These are phyloP conservation scores for Fremontodendron californicum DNA, from an alignment of 345 rosid species.

Conservation along the genomic window DNA sequence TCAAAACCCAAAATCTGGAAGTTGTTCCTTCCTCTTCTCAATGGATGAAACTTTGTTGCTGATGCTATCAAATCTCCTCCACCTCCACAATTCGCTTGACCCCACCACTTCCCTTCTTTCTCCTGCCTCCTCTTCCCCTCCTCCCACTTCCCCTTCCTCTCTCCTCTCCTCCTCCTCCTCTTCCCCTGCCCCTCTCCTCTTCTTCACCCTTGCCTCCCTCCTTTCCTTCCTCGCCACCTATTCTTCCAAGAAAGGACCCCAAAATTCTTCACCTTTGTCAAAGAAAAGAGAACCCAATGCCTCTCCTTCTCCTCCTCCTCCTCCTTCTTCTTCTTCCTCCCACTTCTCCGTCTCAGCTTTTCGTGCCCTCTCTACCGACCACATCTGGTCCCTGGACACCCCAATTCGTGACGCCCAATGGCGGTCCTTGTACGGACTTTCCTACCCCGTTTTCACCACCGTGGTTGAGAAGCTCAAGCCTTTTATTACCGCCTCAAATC, in stretches of 20 bases:
- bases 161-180: slow-evolving; percentile 35
- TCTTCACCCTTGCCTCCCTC: slow-evolving; percentile 52
- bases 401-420: slow-evolving; percentile 91
- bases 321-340: slow-evolving; percentile 35
- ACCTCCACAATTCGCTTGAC: slow-evolving; percentile 81
- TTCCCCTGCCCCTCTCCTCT: slow-evolving; percentile 49
- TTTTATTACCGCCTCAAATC: slow-evolving; percentile 77
- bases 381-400: slow-evolving; percentile 77
- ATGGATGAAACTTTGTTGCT: slow-evolving; percentile 87
- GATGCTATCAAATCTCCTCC: slow-evolving; percentile 85
- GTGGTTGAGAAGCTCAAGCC: slow-evolving; percentile 91
- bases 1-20: neutral
- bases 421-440: slow-evolving; percentile 84
- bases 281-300: slow-evolving; percentile 21
- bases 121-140: slow-evolving; percentile 39
- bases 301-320: slow-evolving; percentile 39
- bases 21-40: neutral
- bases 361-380: slow-evolving; percentile 89
- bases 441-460: slow-evolving; percentile 83
- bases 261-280: slow-evolving; percentile 26
- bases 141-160: slow-evolving; percentile 33
- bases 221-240: slow-evolving; percentile 49
- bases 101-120: slow-evolving; percentile 64
- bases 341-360: slow-evolving; percentile 80
- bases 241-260: slow-evolving; percentile 2